phyloP scores from a whole-genome alignment of 1,139 yeast species.

The Sugiyamaella xylanicola region DNA sequence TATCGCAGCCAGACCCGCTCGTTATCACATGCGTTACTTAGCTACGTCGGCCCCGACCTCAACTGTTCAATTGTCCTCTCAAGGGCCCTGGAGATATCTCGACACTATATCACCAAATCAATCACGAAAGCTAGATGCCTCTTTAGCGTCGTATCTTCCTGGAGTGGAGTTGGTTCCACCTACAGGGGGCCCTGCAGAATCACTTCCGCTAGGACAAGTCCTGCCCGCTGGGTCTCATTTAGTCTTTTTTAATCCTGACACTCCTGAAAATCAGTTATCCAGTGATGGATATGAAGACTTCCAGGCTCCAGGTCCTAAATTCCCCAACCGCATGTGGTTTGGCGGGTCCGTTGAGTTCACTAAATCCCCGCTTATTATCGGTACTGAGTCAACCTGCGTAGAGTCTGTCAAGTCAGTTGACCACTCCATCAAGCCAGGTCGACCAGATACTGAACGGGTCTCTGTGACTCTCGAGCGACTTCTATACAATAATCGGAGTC shows the following conservation, averaged over 20 bases:
- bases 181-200: constrained; percentile 7
- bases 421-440: constrained; percentile 17
- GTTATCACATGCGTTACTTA: too few species aligned
- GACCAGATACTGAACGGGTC: constrained; percentile 29
- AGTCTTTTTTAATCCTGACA: constrained; percentile 61
- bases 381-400: constrained; percentile 37
- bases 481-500: constrained; percentile 29
- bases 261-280: constrained; percentile 54
- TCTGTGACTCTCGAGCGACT: constrained; percentile 39
- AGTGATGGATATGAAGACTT: constrained; percentile 81
- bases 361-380: constrained; percentile 42
- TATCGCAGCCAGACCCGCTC: too few species aligned
- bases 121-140: constrained; percentile 32
- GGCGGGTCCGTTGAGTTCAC: constrained; percentile 61
- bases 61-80: neutral
- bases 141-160: constrained; percentile 33
- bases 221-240: constrained; percentile 65
- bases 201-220: constrained; percentile 26
- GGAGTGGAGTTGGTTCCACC: constrained; percentile 14
- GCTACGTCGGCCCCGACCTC: neutral
- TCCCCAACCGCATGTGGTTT: constrained; percentile 76
- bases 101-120: constrained; percentile 33
- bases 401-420: constrained; percentile 34
- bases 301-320: constrained; percentile 65
- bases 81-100: constrained; percentile 35